Conservation (phyloP, 139 green algal species). For the Haematococcus sp. region DNA sequence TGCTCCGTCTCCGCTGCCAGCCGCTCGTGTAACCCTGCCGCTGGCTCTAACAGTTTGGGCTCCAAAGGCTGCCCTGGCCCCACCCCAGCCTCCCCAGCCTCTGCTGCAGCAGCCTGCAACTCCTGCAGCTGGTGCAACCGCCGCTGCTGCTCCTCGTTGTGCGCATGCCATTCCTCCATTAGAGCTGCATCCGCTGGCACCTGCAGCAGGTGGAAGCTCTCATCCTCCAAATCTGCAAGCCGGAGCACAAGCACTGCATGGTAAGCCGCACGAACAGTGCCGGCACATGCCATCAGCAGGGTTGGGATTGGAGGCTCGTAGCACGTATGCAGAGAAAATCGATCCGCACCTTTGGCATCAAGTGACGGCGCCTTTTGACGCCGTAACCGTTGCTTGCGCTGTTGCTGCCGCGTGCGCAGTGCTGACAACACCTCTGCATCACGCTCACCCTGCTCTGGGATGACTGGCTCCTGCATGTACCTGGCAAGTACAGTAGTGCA, state of each 20-base stretch:
- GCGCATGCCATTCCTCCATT: not conserved
- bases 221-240: not conserved
- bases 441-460: not conserved
- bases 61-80: too few species aligned
- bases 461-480: slow-evolving; percentile 1
- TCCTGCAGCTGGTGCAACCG: not conserved
- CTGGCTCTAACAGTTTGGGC: too few species aligned
- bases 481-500: too few species aligned
- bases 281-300: too few species aligned
- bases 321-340: too few species aligned
- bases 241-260: too few species aligned
- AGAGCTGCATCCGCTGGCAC: not conserved
- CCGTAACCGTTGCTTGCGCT: slow-evolving; percentile 9
- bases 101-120: not conserved
- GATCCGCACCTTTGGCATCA: not conserved
- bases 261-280: too few species aligned
- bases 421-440: not conserved
- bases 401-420: not conserved
- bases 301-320: too few species aligned
- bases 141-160: not conserved
- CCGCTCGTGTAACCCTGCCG: too few species aligned
- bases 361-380: not conserved
- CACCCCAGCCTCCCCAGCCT: not conserved
- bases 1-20: too few species aligned
- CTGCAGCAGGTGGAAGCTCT: not conserved